Evolutionary conservation across 768 basidiomycete species (phyloP).

Genomic region (Lactifluus pinguis): DNA sequence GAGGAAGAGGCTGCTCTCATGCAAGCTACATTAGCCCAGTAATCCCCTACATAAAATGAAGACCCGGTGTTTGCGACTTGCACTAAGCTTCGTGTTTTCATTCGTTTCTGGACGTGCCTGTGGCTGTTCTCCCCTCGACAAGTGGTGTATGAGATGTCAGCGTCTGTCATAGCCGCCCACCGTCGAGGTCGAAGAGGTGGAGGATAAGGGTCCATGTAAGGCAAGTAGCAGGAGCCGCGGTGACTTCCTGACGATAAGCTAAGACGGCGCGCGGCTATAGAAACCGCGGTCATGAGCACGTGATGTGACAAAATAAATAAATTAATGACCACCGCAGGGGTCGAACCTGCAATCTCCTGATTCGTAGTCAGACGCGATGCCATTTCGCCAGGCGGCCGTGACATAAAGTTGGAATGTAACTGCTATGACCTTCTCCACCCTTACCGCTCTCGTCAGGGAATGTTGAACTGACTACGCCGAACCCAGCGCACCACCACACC

Average conservation of each 20-base stretch:
- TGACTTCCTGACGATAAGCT: not conserved
- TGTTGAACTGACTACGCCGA: not conserved
- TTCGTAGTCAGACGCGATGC: slow-evolving; percentile 94
- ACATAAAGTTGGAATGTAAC: not conserved
- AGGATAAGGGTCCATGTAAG: not conserved
- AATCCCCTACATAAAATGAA: not conserved
- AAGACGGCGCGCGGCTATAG: no score
- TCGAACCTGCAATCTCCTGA: slow-evolving; percentile 96
- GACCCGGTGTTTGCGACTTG: not conserved
- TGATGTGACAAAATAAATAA: not conserved
- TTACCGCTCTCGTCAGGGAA: no score
- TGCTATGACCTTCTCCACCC: not conserved
- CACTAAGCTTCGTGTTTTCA: not conserved
- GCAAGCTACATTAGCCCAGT: not conserved
- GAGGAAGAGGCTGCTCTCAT: slow-evolving; percentile 19
- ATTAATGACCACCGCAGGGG: slow-evolving; percentile 72
- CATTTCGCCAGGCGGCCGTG: slow-evolving; percentile 84
- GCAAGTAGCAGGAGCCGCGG: not conserved
- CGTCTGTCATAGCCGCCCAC: no score
- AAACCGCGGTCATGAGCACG: no score
- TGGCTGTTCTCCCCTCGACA: not conserved
- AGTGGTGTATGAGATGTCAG: no score
- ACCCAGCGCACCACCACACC: not conserved
- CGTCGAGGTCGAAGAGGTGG: no score
- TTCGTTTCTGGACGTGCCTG: not conserved